phyloP scores from a whole-genome alignment of 2,329 filamentous ascomycete genomes.

The Aspergillus aculeatus region DNA sequence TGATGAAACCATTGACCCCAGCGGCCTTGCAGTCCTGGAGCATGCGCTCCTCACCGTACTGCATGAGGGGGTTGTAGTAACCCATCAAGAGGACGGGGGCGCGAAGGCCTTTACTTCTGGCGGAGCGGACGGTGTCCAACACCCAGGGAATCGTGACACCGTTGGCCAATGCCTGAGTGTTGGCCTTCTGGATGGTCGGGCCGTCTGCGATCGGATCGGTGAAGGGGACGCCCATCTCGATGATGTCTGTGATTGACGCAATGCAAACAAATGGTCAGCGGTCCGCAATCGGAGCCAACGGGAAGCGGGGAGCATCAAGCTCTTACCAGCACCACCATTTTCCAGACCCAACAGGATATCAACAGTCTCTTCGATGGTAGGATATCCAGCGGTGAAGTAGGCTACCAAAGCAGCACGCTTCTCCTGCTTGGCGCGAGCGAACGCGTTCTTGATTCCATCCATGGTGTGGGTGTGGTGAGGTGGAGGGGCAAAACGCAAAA shows the following conservation, averaged over 20 bases:
- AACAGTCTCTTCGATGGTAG: constrained; percentile 75
- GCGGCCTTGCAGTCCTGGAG: constrained; percentile 79
- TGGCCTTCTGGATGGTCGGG: constrained; percentile 92
- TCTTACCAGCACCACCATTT: constrained; percentile 80
- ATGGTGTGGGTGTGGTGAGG: constrained; percentile 38
- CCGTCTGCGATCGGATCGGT: constrained; percentile 98
- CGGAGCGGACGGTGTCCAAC: constrained; percentile 79
- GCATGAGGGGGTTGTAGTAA: constrained; percentile 95
- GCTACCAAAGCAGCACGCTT: constrained; percentile 79
- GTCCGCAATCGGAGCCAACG: not conserved
- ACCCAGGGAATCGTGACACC: constrained; percentile 79
- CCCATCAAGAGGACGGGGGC: constrained; percentile 93
- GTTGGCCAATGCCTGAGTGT: constrained; percentile 85
- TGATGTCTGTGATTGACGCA: constrained; percentile 64
- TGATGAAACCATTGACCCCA: constrained; percentile 92
- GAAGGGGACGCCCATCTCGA: constrained; percentile 94
- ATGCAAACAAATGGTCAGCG: not conserved
- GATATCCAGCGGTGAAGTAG: constrained; percentile 94
- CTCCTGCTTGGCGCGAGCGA: constrained; percentile 58
- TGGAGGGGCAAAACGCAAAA: constrained; percentile 8
- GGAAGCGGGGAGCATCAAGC: constrained; percentile 1
- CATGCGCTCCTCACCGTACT: constrained; percentile 89
- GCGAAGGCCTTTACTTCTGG: constrained; percentile 72
- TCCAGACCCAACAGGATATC: constrained; percentile 86
- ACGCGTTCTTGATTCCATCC: constrained; percentile 57